A percentile compares a stretch with the other conserved stretches of the same genome.
phyloP scores from a whole-genome alignment of 805 yeast species.

The Peterozyma toletana region DNA sequence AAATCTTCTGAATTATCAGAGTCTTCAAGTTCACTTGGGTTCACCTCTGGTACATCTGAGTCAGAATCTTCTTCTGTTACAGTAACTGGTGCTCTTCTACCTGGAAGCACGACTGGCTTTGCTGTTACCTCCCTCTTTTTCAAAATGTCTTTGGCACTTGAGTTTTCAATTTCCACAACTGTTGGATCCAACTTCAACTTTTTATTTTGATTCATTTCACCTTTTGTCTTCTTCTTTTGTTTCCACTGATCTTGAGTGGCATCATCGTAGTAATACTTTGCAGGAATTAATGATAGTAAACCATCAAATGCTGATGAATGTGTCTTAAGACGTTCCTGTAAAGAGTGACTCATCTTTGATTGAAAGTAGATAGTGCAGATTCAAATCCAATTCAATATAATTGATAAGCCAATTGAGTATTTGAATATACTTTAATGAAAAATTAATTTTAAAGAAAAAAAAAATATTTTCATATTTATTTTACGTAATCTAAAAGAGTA shows the following conservation, averaged over 20 bases:
- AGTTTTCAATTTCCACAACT: slow-evolving; percentile 35
- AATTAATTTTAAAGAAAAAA: no score
- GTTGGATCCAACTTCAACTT: slow-evolving; percentile 73
- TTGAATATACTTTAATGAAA: no score
- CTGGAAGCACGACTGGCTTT: slow-evolving; percentile 32
- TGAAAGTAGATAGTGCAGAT: no score
- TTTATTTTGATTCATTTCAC: slow-evolving; percentile 53
- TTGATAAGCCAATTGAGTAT: no score
- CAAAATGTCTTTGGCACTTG: slow-evolving; percentile 56
- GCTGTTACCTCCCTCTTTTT: slow-evolving; percentile 49
- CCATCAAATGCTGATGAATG: slow-evolving; percentile 86
- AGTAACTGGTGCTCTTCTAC: slow-evolving; percentile 10
- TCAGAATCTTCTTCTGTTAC: slow-evolving; percentile 15
- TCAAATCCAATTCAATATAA: no score
- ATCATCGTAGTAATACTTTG: slow-evolving; percentile 89
- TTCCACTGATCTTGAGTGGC: slow-evolving; percentile 89
- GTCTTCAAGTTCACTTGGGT: slow-evolving; percentile 11
- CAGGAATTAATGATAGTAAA: slow-evolving; percentile 83
- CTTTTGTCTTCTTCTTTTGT: slow-evolving; percentile 67
- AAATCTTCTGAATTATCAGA: slow-evolving; percentile 16
- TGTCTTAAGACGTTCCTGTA: slow-evolving; percentile 65
- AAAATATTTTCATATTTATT: no score
- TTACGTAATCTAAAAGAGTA: no score
- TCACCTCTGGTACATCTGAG: slow-evolving; percentile 15
- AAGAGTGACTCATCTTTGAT: slow-evolving; percentile 5